Evolutionary conservation across 2,329 filamentous ascomycete species (phyloP), one percentile per base, ranked within the genome.

Genomic region (Aspergillus piperis): DNA sequence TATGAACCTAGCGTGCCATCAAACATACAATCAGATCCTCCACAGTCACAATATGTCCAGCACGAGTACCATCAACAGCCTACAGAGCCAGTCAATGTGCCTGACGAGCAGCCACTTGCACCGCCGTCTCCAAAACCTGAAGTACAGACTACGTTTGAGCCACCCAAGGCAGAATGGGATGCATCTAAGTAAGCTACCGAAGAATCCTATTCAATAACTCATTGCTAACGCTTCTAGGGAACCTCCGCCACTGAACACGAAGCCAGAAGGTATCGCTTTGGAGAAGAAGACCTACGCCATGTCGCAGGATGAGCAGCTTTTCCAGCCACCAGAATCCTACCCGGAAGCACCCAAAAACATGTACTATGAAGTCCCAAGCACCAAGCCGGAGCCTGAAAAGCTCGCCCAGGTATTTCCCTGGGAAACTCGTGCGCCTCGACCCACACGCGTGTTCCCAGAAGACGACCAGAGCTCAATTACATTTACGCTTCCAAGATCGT

Each of bases 391-490:
- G 51, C 80, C 83, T 47, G 81, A 87, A 64, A 84, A 80, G 62
- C 84, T 88, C 13, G 83, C 84, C 51, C 83, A 88, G 3, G 88
- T 98, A 52, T 99, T 99, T 75, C 95, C 95, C 0, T 99, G 95
- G 95, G 95, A 99, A 75, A 78, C 77, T 44, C 80, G 88, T 60
- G 85, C 85, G 62, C 83, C 88, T 11, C 86, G 82, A 68, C 78
- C 86, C 8, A 85, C 84, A 7, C 77, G 80, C 23, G 74, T 82
- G 19, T 82, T 82, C 62, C 61, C 73, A 8, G 70, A 77, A 48
- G 74, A 80, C 32, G 67, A 70, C 15, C 64, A 48, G 15, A 57
- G 41, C 25, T 50, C 58, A 2, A 11, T 58, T 47, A 59, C 61
- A 13, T 48, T 50, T 13, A 48, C 57, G 2, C 60, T 59, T 41